Evolutionary conservation across 2,329 filamentous ascomycete species (phyloP), one percentile per base, ranked within the genome.

Genomic region (Alternaria consortialis): DNA sequence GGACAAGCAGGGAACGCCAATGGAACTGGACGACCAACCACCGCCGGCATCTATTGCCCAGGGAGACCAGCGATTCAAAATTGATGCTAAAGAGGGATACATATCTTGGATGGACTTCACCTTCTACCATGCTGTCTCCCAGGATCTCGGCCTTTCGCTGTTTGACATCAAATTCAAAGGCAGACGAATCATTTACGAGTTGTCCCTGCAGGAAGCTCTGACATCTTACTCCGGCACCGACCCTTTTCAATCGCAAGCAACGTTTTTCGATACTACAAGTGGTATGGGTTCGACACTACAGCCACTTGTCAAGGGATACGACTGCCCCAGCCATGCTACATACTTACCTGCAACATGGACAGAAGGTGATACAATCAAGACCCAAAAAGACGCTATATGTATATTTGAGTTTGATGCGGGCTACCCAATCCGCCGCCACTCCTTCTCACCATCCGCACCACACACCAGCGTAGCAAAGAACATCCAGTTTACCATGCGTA

Each of bases 111-210:
- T 85, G 83, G 83, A 81, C 56, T 85, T 81, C 63, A 77, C 70
- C 55, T 86, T 88, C 67, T 87, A 83, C 65, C 75, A 86, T n/a
- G 78, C 77, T 3, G 84, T 85, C 51, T 80, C 77, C 1, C 76
- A 80, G 8, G 84, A 85, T 58, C 79, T 79, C 0, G 86, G 85
- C 0, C 75, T 87, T 37, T 67, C 79, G 0, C 74, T 88, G 0
- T 83, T 82, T 66, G 81, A 88, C 60, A 82, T 88, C 44, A 75
- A 78, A 17, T 86, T 83, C 77, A 84, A 86, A 66, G 84, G 83
- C n/a, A 79, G 86, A 60, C 77, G 84, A 7, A 72, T 88, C 7
- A 74, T 88, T 11, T 88, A 87, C 58, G 85, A 88, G 62, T 76
- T 88, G 1, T 64, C 82, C 3, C 74, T 88, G 0, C 83, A 87